A percentile compares a stretch with the other conserved stretches of the same genome.
Evolutionary conservation across 108 stramenopile genomes (phyloP).

Genomic region (Skeletonema costatum): DNA sequence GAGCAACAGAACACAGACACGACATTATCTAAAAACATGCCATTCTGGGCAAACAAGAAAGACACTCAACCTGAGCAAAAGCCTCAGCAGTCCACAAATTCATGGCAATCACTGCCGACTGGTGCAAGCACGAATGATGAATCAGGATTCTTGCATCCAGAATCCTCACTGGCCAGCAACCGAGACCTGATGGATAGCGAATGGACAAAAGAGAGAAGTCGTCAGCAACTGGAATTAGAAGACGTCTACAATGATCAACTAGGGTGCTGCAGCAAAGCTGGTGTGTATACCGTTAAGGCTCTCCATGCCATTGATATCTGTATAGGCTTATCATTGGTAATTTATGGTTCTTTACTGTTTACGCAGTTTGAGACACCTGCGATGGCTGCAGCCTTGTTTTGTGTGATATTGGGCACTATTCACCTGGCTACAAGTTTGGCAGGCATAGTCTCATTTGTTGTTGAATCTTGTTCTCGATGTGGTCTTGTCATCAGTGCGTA

Average conservation of each 20-base stretch:
- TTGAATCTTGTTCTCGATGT: slow-evolving; percentile 7
- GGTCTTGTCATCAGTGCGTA: slow-evolving; percentile 27
- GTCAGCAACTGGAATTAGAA: slow-evolving; percentile 33
- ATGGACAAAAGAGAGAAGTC: slow-evolving; percentile 28
- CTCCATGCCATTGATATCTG: slow-evolving; percentile 28
- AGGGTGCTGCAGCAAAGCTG: slow-evolving; percentile 21
- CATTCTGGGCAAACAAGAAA: neutral
- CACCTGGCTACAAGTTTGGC: slow-evolving; percentile 6
- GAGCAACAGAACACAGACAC: no score
- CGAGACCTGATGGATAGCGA: neutral
- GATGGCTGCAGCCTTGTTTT: slow-evolving; percentile 36
- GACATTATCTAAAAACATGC: neutral
- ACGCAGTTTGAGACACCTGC: slow-evolving; percentile 34
- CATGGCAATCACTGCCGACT: neutral
- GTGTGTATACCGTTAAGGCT: neutral
- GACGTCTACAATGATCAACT: neutral
- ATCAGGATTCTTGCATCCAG: neutral
- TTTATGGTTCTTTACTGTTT: slow-evolving; percentile 31
- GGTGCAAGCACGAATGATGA: neutral
- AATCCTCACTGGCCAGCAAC: neutral
- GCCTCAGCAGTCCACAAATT: neutral
- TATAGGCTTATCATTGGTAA: slow-evolving; percentile 13
- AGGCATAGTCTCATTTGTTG: slow-evolving; percentile 25
- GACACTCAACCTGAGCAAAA: neutral
- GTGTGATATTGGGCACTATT: slow-evolving; percentile 28